Percentiles rank a stretch among this genome's conserved stretches.
These are phyloP conservation scores for Sporisorium sorghi DNA, from an alignment of 1,284 basidiomycete species.

Conservation along the genomic window DNA sequence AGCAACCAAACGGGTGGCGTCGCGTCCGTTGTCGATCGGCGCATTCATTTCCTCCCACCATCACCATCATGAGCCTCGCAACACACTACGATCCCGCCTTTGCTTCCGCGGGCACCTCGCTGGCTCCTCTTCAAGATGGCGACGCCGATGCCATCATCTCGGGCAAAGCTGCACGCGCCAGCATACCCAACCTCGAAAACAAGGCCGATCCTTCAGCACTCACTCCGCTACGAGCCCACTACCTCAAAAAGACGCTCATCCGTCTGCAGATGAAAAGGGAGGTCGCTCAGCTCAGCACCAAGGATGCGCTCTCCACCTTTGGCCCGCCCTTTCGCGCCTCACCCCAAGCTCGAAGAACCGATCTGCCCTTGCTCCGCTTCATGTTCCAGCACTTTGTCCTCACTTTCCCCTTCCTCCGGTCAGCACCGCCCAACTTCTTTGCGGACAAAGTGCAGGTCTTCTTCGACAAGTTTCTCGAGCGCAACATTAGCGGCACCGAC, in stretches of 20 bases:
- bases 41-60: not conserved
- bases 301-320: slow-evolving; percentile 64
- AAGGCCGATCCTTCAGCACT: slow-evolving; percentile 70
- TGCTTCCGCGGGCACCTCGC: slow-evolving; percentile 47
- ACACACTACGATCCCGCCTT: slow-evolving; percentile 44
- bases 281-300: slow-evolving; percentile 51
- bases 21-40: not conserved
- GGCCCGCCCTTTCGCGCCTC: slow-evolving; percentile 67
- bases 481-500: slow-evolving; percentile 60
- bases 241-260: slow-evolving; percentile 93
- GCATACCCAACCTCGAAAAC: slow-evolving; percentile 40
- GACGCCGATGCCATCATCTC: slow-evolving; percentile 26
- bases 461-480: slow-evolving; percentile 62
- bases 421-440: slow-evolving; percentile 67
- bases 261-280: slow-evolving; percentile 80
- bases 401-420: slow-evolving; percentile 66
- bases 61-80: slow-evolving; percentile 21
- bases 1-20: not conserved
- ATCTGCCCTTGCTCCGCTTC: slow-evolving; percentile 65
- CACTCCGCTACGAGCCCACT: slow-evolving; percentile 88
- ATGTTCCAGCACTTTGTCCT: slow-evolving; percentile 68
- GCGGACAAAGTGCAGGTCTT: slow-evolving; percentile 68
- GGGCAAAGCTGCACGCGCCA: slow-evolving; percentile 37
- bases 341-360: slow-evolving; percentile 36
- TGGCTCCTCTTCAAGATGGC: slow-evolving; percentile 25